Conservation (phyloP, 140 eudicot genomes). For the Eryngium alpinum region DNA sequence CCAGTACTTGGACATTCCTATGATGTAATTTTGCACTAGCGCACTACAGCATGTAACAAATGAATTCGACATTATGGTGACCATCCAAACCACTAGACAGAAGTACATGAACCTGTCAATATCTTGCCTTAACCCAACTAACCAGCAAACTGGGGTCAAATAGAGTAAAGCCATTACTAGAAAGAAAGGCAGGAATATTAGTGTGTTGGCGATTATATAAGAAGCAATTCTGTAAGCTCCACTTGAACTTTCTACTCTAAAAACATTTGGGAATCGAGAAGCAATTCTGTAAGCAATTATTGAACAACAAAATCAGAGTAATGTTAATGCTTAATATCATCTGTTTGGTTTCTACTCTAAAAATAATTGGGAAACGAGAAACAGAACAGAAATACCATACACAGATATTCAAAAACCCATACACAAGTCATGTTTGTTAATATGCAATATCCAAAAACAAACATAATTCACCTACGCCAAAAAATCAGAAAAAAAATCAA, state of each 20-base stretch:
- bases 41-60: slow-evolving; percentile 16
- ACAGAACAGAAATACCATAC: too few relatives aligned
- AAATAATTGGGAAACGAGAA: too few relatives aligned
- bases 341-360: too few relatives aligned
- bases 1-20: slow-evolving; percentile 4
- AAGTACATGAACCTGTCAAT: slow-evolving; percentile 8
- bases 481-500: too few relatives aligned
- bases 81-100: slow-evolving; percentile 11
- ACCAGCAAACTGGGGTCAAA: slow-evolving; percentile 2
- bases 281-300: too few relatives aligned
- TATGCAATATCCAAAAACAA: too few relatives aligned
- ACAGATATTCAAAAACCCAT: too few relatives aligned
- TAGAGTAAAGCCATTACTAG: background rate
- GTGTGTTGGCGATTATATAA: background rate
- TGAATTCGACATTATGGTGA: slow-evolving; percentile 7
- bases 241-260: slow-evolving; percentile 12
- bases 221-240: slow-evolving; percentile 15
- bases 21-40: background rate
- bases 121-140: slow-evolving; percentile 13
- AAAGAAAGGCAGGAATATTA: slow-evolving; percentile 6
- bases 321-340: too few relatives aligned
- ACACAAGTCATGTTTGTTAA: too few relatives aligned
- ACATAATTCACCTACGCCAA: too few relatives aligned
- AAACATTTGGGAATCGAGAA: too few relatives aligned
- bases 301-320: too few relatives aligned